A percentile compares a stretch with the other conserved stretches of the same genome.
These are phyloP conservation scores for Uronychia binucleata DNA, from an alignment of 73 alveolate genomes.

Conservation along the genomic window DNA sequence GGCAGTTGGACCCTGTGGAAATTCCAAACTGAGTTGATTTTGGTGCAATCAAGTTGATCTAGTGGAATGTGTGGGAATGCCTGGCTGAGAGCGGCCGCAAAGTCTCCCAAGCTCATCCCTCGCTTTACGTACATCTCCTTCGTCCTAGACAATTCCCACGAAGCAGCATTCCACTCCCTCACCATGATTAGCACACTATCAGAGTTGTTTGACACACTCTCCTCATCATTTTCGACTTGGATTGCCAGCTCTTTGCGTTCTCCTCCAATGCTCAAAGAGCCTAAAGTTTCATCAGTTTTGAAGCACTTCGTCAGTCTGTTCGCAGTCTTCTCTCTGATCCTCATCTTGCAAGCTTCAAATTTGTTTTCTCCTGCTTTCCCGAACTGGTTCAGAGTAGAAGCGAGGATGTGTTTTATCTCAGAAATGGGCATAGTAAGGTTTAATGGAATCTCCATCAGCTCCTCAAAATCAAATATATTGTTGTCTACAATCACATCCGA, in stretches of 20 bases:
- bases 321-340: constrained; percentile 24
- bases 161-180: constrained; percentile 53
- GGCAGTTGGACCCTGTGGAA: constrained; percentile 54
- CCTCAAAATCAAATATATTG: background rate
- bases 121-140: constrained; percentile 33
- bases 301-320: constrained; percentile 16
- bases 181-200: constrained; percentile 31
- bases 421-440: background rate
- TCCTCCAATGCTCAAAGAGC: background rate
- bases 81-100: constrained; percentile 14
- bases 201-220: constrained; percentile 1
- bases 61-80: constrained; percentile 38
- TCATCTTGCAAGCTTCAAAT: constrained; percentile 28
- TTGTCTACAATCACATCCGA: background rate
- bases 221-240: constrained; percentile 22
- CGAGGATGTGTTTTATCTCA: background rate
- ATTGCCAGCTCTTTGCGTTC: constrained; percentile 42
- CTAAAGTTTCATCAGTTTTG: constrained; percentile 22
- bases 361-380: constrained; percentile 1
- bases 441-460: constrained; percentile 8
- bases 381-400: background rate
- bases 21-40: constrained; percentile 17
- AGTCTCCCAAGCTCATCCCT: constrained; percentile 6
- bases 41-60: constrained; percentile 30
- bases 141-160: constrained; percentile 48